Base-by-base conservation (phyloP, 305 asterid genomes). In the Stenogyne calaminthoides region DNA sequence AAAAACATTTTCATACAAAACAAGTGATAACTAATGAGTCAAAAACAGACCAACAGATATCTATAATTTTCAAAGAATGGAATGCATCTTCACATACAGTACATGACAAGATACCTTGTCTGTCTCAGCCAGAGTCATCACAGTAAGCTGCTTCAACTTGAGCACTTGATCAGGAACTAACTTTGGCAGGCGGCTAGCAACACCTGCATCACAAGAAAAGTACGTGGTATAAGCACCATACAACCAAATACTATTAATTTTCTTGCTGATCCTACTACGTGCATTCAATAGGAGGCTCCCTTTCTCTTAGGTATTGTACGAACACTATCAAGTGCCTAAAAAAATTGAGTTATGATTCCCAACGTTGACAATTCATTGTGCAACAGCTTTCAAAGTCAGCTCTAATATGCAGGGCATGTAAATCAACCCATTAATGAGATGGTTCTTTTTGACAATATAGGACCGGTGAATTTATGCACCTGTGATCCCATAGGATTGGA, bases 81-180 rank as follows among this genome's bases (percentile, higher is more conserved):
- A 18, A 25, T 4, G 51, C 20, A 40, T 34, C 14, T 6, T 19
- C 67, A 57, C n/a, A 67, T 9, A 70, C 60, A 60, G 46, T 70
- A 68, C 46, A 36, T 68, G 68, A 62, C 39, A 67, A 46, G 29
- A 76, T 75, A 93, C 98, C 96, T 93, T 91, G 82, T 88, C 81
- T 56, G 93, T 83, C 84, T 93, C 98, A 16, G 95, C 97, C 75
- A 93, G 80, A 14, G 98, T 93, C 79, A 93, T 97, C 82, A 93
- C 92, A 29, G 95, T 86, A 58, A 93, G 88, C 77, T 93, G 98
- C 87, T 93, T 93, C 79, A 93, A 78, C 85, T 93, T 93, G 77
- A 90, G 95, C 51, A 82, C 77, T 86, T 92, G 98, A 76, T 88
- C 93, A 58, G 96, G 91, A 60, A 77, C 86, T 87, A 92, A 77